A percentile compares a stretch with the other conserved stretches of the same genome.
These are phyloP conservation scores for Phytophthora constricta DNA, from an alignment of 352 stramenopile species.

Conservation along the genomic window DNA sequence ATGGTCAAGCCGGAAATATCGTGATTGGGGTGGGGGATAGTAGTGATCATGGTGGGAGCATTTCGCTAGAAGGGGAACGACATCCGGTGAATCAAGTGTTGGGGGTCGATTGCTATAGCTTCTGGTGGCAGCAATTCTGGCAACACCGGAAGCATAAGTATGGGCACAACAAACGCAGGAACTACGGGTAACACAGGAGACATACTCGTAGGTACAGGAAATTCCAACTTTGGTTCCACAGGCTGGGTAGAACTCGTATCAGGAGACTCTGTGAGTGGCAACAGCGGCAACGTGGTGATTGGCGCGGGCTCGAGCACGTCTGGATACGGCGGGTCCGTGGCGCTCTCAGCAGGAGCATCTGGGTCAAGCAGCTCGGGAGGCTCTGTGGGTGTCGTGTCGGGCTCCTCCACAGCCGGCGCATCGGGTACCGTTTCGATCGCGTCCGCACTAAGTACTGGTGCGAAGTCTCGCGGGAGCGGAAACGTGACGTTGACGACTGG, in stretches of 20 bases:
- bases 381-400: constrained; percentile 20
- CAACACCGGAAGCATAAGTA: constrained; percentile 23
- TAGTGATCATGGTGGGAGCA: constrained; percentile 26
- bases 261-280: constrained; percentile 13
- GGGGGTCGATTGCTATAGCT: constrained; percentile 29
- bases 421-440: constrained; percentile 24
- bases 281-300: constrained; percentile 22
- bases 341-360: constrained; percentile 16
- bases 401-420: constrained; percentile 11
- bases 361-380: constrained; percentile 19
- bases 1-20: constrained; percentile 32
- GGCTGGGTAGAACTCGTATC: constrained; percentile 24
- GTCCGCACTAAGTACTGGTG: constrained; percentile 14
- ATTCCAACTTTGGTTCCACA: constrained; percentile 15
- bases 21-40: constrained; percentile 33
- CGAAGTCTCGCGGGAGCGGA: constrained; percentile 27
- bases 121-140: constrained; percentile 26
- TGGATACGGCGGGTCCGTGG: constrained; percentile 27
- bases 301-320: constrained; percentile 18
- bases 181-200: constrained; percentile 19
- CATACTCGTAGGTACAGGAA: constrained; percentile 22
- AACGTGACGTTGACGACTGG: constrained; percentile 28
- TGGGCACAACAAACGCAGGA: constrained; percentile 16
- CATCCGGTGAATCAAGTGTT: constrained; percentile 15
- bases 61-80: constrained; percentile 34